phyloP scores from a whole-genome alignment of 1,284 basidiomycete species.

The Tetrapyrgos nigripes region DNA sequence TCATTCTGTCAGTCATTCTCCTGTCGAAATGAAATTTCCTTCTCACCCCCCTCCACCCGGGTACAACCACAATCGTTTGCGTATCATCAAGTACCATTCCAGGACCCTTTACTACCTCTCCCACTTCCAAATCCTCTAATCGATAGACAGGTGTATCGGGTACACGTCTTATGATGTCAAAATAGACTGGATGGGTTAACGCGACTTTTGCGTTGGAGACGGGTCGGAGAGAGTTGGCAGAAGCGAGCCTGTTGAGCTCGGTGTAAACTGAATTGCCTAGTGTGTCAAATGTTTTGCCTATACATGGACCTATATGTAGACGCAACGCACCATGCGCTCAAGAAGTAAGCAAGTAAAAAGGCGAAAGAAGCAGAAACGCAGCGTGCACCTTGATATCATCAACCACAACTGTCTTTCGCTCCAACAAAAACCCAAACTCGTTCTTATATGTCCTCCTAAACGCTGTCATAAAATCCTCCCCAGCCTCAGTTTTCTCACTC shows the following conservation, averaged over 20 bases:
- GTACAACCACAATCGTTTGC: slow-evolving; percentile 88
- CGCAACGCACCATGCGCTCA: too few relatives aligned
- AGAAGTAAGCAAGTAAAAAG: background rate
- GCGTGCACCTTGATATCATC: slow-evolving; percentile 90
- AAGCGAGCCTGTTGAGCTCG: slow-evolving; percentile 62
- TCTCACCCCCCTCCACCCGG: slow-evolving; percentile 67
- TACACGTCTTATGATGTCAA: slow-evolving; percentile 77
- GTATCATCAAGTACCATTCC: slow-evolving; percentile 93
- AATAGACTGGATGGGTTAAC: slow-evolving; percentile 74
- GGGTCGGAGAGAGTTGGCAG: slow-evolving; percentile 36
- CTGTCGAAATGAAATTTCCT: too few relatives aligned
- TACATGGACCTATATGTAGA: slow-evolving; percentile 65
- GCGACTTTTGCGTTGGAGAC: slow-evolving; percentile 54
- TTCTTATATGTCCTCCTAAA: slow-evolving; percentile 82
- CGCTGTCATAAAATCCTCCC: slow-evolving; percentile 79
- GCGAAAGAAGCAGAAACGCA: background rate
- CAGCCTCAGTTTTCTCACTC: slow-evolving; percentile 36
- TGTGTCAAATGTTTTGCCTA: slow-evolving; percentile 89
- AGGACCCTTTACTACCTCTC: slow-evolving; percentile 80
- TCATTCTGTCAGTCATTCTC: too few relatives aligned
- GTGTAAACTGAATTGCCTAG: slow-evolving; percentile 83
- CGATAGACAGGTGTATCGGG: slow-evolving; percentile 82
- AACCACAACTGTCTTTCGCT: slow-evolving; percentile 81
- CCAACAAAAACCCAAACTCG: slow-evolving; percentile 93
- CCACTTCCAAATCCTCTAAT: slow-evolving; percentile 69